Base-by-base conservation (phyloP, 177 flowering plant species). In the Vitis hybrid region DNA sequence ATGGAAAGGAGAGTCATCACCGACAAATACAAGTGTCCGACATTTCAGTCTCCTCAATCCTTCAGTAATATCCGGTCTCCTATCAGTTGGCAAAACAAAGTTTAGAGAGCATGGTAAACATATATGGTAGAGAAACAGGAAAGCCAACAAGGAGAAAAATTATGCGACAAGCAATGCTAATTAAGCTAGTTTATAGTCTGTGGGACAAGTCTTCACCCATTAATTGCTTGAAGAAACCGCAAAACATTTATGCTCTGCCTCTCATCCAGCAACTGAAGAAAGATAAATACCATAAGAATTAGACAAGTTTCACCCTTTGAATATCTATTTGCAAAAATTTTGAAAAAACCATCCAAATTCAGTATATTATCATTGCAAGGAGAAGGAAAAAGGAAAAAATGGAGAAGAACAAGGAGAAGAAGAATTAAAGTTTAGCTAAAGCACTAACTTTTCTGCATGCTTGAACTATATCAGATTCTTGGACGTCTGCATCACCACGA, bases 1-100 rank as follows among this genome's bases (percentile, higher is more conserved):
- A 74, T 93, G 88, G 75, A 89, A 96, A 66, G 94, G 93, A 67
- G 99, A 93, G 58, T 81, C 77, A n/a, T 96, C 98, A 15, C 98
- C 99, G 13, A 93, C 97, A 81, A 96, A 96, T 52, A 93, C 79
- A 4, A 96, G 88, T 4, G 99, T 93, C 52, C 95, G 90, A 72
- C 99, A 93, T 67, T 71, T 88, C 35, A 96, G 74, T 68, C 74
- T 92, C 86, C 83, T 91, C 86, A 96, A 75, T 69, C 97, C 91
- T 14, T 83, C 83, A 11, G 89, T 86, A 27, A 92, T 77, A 80
- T 93, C 97, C 15, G 80, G 86, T 81, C 99, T 91, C 90, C 98
- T 93, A 90, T 65, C 71, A 65, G 61, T 48, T n/a, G 5, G 21
- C 11, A 60, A 70, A 62, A 63, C 21, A 61, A 54, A 52, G 27